Base-by-base conservation (phyloP, 2,329 filamentous ascomycete genomes). In the Penicillium sp. region DNA sequence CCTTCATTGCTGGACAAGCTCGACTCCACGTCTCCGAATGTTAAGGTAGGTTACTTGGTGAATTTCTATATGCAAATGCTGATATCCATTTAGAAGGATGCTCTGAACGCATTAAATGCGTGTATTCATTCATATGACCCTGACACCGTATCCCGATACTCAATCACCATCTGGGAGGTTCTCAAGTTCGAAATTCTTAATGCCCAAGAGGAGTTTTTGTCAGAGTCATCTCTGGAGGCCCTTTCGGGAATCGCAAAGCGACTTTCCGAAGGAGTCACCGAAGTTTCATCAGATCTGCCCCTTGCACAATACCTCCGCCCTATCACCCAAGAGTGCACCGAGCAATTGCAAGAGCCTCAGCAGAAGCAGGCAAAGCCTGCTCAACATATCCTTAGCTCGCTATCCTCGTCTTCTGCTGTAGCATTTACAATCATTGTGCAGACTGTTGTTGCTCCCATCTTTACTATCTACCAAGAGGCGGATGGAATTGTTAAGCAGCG, bases 171-270 rank as follows among this genome's bases (percentile, higher is more conserved):
- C 2, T 90, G 87, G 87, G 86, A 89, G 63, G 81, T 85, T 9
- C 70, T 90, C 51, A 90, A 89, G 68, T 90, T 87, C 63, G 87
- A 90, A 65, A 82, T 90, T 11, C 76, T 90, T 14, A 87, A 86
- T 61, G 82, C 84, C 0, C 84, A 88, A 68, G 87, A 89, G 64
- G 85, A 88, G 54, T 84, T 88, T 50, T 73, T 90, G 9, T 84
- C 85, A 0, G 78, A 85, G 49, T 82, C 84, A 64, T 83, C 87
- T 7, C 71, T 89, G 16, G 73, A 78, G 22, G 81, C 80, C 2
- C 71, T 89, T 9, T 78, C 81, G 53, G 74, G 78, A 21, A 84
- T 89, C 55, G 81, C 84, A 16, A 75, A 74, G 52, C 79, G 82
- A 22, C 74, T 90, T 8, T 84, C 84, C 1, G 73, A 74, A 47